Percentiles rank a stretch among this genome's conserved stretches.
Conservation (phyloP, 2,329 filamentous ascomycete genomes). For the Stenocarpella maydis region DNA sequence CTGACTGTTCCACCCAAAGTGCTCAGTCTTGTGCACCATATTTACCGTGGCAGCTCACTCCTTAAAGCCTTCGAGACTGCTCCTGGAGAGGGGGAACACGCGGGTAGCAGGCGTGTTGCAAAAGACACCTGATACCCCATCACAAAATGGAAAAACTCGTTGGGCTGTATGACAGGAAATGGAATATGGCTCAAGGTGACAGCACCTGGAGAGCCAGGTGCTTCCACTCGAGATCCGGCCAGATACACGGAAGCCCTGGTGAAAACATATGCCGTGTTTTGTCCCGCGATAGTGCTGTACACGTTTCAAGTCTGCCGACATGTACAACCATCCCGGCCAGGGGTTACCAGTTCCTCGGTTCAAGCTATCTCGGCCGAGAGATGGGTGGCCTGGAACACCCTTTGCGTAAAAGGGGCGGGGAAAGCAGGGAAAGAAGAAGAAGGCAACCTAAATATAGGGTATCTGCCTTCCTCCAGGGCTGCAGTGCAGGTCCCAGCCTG, state of each 20-base stretch:
- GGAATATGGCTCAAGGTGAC: conserved; percentile 7
- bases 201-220: neutral
- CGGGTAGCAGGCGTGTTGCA: conserved; percentile 4
- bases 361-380: neutral
- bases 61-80: neutral
- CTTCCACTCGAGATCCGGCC: neutral
- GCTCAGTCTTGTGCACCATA: neutral
- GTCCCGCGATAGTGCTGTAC: neutral
- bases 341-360: neutral
- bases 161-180: conserved; percentile 29
- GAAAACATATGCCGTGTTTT: neutral
- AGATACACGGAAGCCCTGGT: neutral
- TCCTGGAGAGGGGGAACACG: neutral
- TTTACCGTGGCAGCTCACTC: neutral
- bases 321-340: neutral
- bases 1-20: no score
- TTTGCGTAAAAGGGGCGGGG: neutral
- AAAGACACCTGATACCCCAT: neutral
- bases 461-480: neutral
- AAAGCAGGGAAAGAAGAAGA: no score
- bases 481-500: neutral
- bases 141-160: neutral
- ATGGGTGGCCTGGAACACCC: neutral
- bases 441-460: neutral
- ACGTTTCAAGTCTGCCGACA: conserved; percentile 3